Evolutionary conservation across 1,284 basidiomycete genomes (phyloP), one percentile per base, ranked within the genome.

Genomic region (Marasmius sp.): DNA sequence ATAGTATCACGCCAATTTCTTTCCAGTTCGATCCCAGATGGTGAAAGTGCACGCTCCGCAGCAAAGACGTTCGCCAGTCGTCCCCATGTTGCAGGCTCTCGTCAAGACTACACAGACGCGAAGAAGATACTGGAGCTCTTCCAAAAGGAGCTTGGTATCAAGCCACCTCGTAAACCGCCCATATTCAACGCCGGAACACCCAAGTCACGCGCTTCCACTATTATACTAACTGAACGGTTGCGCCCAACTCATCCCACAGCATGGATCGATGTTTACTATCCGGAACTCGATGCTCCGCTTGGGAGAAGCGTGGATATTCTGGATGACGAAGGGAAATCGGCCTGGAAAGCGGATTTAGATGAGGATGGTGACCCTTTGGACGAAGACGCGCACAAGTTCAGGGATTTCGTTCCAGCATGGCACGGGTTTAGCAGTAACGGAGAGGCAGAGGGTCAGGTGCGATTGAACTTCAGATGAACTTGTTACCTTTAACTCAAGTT

Each of bases 261-360:
- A 22, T 94, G 91, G 91, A 86, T 93, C 63, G 88, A 92, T 68
- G 78, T 81, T 52, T 95, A 95, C 75, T 94, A 89, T 72, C 93
- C 95, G 0, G 78, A 94, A 45, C 77, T 95, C 77, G 93, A 95
- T 73, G 89, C 85, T 6, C 86, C 91, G 4, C 77, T 89, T 8
- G 83, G 87, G 59, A 83, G 83, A 59, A 81, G 79, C 60, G 73
- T 93, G 2, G 79, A 86, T 59, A 84, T 93, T 41, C 71, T 92
- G 20, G 81, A 75, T 38, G 75, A 77, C 6, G 77, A 86, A 53
- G 87, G 85, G 0, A 69, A 74, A 16, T 70, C 81, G 16, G 74
- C 82, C 10, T 94, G 90, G 87, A 79, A 77, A 39, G 94, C 88
- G 12, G 79, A 89, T 67, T 74, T 92, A 0, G 79, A 80, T n/a